Base-by-base conservation (phyloP, 305 asterid genomes). In the Plantago rigida region DNA sequence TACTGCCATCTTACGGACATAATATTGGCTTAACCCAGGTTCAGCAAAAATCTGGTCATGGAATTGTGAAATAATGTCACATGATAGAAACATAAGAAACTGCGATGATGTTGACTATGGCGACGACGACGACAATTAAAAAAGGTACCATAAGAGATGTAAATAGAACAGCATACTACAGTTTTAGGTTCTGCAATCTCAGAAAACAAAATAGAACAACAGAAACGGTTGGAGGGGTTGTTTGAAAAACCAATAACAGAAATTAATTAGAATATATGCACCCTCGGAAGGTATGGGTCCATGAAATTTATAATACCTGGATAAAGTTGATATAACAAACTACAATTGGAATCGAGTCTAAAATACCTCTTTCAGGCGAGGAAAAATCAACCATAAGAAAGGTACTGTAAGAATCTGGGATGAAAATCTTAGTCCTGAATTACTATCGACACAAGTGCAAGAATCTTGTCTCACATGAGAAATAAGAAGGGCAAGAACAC, bases 331-430 rank as follows among this genome's bases (percentile, higher is more conserved):
- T 36, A 8, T 62, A 46, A 9, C 31, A 22, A 58, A 54, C 9
- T 56, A 56, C 44, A 71, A 47, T 5, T 19, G 71, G 14, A 62
- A 31, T 5, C 26, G 28, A 29, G 52, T 48, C 47, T 17, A 63
- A 71, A 71, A 51, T 83, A 89, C 99, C 99, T 85, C 94, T 79
- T 82, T 89, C 71, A 92, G 81, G 67, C 73, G 75, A 52, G 99
- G 99, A 63, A 85, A 87, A 65, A 80, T 57, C 74, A 67, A 74
- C 99, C 99, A 93, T 73, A 93, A 68, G 71, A 87, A 87, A 50
- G 99, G 97, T 64, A 89, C 80, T 66, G 82, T 78, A 71, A 93
- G 94, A 74, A 93, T 85, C 78, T 82, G 95, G 59, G 89, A 84
- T 48, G 92, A 70, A 71, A 93, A 77, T 76, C 87, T 78, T 79